Percentiles rank a stretch among this genome's conserved stretches.
phyloP scores from a whole-genome alignment of 352 stramenopile species.

The Globisporangium recalcitrans region DNA sequence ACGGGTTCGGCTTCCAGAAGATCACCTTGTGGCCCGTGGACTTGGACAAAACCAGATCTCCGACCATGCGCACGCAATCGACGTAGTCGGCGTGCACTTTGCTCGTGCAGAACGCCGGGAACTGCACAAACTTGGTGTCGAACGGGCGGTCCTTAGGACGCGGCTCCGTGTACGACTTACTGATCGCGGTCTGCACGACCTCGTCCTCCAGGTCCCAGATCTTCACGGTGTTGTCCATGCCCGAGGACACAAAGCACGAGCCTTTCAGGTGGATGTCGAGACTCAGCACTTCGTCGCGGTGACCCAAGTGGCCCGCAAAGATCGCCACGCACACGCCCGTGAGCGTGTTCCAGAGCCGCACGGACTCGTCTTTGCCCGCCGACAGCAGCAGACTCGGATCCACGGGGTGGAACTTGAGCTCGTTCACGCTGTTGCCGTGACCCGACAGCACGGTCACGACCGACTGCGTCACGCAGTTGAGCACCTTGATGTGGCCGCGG shows the following conservation, averaged over 20 bases:
- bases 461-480: slow-evolving; percentile 76
- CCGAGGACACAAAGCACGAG: slow-evolving; percentile 81
- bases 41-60: slow-evolving; percentile 76
- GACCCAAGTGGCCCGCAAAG: slow-evolving; percentile 89
- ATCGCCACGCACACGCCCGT: slow-evolving; percentile 86
- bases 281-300: slow-evolving; percentile 87
- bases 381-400: slow-evolving; percentile 89
- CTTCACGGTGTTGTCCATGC: slow-evolving; percentile 93
- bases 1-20: slow-evolving; percentile 90
- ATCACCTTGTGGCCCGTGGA: slow-evolving; percentile 86
- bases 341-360: slow-evolving; percentile 91
- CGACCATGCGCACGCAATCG: slow-evolving; percentile 84
- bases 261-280: slow-evolving; percentile 88
- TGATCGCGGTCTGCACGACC: slow-evolving; percentile 66
- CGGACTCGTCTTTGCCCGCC: slow-evolving; percentile 89
- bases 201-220: slow-evolving; percentile 89
- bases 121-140: slow-evolving; percentile 84
- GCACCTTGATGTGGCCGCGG: slow-evolving; percentile 79
- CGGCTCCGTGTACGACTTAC: slow-evolving; percentile 68
- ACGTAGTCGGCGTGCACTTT: slow-evolving; percentile 90
- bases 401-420: slow-evolving; percentile 88
- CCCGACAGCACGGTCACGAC: slow-evolving; percentile 78
- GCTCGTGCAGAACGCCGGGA: slow-evolving; percentile 89
- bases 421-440: slow-evolving; percentile 90
- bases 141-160: slow-evolving; percentile 63